Conservation (phyloP, 1,139 yeast species). For the Diutina neorugosa region DNA sequence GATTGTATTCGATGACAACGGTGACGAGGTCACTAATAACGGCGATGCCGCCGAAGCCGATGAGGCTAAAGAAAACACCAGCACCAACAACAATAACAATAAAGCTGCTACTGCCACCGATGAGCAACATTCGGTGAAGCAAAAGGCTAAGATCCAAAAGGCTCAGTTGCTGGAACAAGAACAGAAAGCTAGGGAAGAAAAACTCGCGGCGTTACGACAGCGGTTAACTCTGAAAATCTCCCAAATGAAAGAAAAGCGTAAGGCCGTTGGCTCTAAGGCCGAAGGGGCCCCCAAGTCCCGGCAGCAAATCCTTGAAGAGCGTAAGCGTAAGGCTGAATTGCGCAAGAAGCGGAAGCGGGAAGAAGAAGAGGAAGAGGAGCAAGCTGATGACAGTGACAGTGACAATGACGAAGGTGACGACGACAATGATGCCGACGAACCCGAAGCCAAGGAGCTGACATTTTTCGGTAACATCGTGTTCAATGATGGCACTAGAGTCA, state of each 20-base stretch:
- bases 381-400: slow-evolving; percentile 23
- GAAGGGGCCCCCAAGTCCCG: slow-evolving; percentile 76
- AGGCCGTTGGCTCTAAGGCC: slow-evolving; percentile 78
- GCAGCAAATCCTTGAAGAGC: slow-evolving; percentile 59
- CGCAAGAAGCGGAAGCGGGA: slow-evolving; percentile 15
- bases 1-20: slow-evolving; percentile 67
- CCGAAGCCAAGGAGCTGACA: slow-evolving; percentile 28
- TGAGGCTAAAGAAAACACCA: not conserved
- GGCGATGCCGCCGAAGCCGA: slow-evolving; percentile 4
- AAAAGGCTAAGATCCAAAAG: slow-evolving; percentile 9
- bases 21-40: slow-evolving; percentile 39
- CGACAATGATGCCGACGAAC: slow-evolving; percentile 18
- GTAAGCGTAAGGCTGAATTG: slow-evolving; percentile 33
- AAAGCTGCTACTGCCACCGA: not conserved
- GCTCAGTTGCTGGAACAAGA: slow-evolving; percentile 31
- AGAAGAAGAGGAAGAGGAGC: slow-evolving; percentile 22
- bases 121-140: not conserved
- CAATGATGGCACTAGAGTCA: slow-evolving; percentile 71
- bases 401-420: slow-evolving; percentile 25
- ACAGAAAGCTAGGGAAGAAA: slow-evolving; percentile 36
- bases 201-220: slow-evolving; percentile 53
- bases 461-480: slow-evolving; percentile 77
- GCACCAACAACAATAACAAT: not conserved
- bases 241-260: slow-evolving; percentile 64
- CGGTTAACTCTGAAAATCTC: slow-evolving; percentile 65